These are phyloP conservation scores for Ustulina deusta DNA, from an alignment of 2,329 filamentous ascomycete genomes.

Conservation along the genomic window DNA sequence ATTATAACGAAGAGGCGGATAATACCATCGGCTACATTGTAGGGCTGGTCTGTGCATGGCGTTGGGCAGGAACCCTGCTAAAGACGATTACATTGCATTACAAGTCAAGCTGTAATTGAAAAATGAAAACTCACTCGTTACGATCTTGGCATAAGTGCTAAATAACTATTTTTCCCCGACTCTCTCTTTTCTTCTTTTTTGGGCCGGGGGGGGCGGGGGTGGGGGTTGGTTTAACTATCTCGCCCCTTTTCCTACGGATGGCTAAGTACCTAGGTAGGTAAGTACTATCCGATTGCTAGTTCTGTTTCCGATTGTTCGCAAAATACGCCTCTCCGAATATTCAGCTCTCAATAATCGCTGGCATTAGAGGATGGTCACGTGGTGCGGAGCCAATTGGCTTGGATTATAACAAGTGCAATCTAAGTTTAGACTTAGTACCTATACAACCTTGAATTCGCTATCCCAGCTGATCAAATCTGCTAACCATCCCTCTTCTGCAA, in stretches of 20 bases:
- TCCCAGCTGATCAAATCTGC: background rate
- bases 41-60: slow-evolving; percentile 11
- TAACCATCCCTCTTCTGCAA: background rate
- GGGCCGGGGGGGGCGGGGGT: no score
- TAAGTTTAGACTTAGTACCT: background rate
- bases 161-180: background rate
- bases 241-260: no score
- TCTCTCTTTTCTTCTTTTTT: background rate
- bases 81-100: background rate
- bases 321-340: background rate
- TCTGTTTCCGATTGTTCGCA: background rate
- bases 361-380: slow-evolving; percentile 20
- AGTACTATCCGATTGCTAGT: background rate
- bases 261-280: background rate
- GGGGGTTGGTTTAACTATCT: no score
- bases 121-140: background rate
- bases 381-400: background rate
- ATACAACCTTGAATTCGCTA: background rate
- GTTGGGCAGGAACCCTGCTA: slow-evolving; percentile 2
- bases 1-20: slow-evolving; percentile 30
- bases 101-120: slow-evolving; percentile 19
- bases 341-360: background rate
- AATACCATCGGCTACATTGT: slow-evolving; percentile 15
- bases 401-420: background rate
- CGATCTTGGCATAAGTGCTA: background rate